Base-by-base conservation (phyloP, 2,329 filamentous ascomycete species). In the Cladosporium sp. region DNA sequence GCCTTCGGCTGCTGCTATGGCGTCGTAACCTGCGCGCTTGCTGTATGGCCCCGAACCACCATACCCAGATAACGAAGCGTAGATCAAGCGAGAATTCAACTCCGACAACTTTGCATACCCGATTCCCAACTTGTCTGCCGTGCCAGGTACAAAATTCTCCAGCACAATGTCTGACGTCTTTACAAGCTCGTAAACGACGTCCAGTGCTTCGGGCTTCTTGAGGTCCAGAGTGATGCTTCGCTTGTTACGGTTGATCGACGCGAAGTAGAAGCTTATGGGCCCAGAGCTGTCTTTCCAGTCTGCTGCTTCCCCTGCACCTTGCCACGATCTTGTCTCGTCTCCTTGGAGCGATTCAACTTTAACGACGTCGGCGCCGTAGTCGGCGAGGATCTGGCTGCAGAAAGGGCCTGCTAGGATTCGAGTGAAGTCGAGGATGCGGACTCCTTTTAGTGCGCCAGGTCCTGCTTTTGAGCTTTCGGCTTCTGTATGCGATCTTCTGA, bases 191-290 rank as follows among this genome's bases (percentile, higher is more conserved):
- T 77, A 67, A 6, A 81, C 67, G 15, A 82, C 67, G 10, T 72
- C 70, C 30, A 68, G 67, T 2, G 74, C 78, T n/a, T 75, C 70
- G 0, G 77, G 73, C 65, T 82, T 77, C 62, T 80, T 80, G 47
- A 80, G 68, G 67, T 78, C 78, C 10, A 78, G 66, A 7, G 76
- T 73, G 55, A 83, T 72, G 10, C 78, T 81, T 10, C 76, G 72
- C 67, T 83, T 83, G 66, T 83, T 83, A 12, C 81, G 76, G 51
- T 83, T 83, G 28, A 82, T 74, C 1, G 78, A 74, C 5, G 76
- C 76, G 70, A 82, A 83, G 68, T 82, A 83, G 51, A 76, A 74
- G 1, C 80, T 81, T 52, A 79, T 80, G 11, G 77, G 72, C 24
- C 71, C 41, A 15, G 67, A 49, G 59, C 67, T 75, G 12, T 74